These are phyloP conservation scores for Mediolabrus comicus DNA, from an alignment of 108 stramenopile genomes.

Conservation along the genomic window DNA sequence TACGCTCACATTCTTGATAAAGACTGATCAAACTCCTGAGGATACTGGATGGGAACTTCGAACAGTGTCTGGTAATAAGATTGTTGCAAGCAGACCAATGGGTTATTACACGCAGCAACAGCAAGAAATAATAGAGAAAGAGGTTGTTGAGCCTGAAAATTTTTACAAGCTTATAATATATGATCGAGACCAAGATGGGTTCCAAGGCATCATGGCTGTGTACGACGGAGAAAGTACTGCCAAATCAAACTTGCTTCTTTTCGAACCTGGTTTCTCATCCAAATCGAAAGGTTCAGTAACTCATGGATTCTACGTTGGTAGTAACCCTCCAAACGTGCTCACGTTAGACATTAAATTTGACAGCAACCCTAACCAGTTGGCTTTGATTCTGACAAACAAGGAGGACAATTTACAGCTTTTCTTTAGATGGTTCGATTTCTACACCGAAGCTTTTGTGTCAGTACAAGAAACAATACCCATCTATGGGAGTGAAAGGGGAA, in stretches of 20 bases:
- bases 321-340: conserved; percentile 8
- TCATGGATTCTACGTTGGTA: conserved; percentile 35
- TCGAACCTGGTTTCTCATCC: conserved; percentile 24
- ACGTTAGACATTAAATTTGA: conserved; percentile 30
- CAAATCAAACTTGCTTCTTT: conserved; percentile 6
- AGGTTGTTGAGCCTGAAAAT: conserved; percentile 22
- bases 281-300: conserved; percentile 2
- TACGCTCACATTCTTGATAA: conserved; percentile 21
- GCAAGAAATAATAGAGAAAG: conserved; percentile 14
- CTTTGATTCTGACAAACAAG: conserved; percentile 16
- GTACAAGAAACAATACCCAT: conserved; percentile 24
- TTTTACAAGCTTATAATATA: conserved; percentile 27
- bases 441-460: background rate
- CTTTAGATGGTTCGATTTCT: conserved; percentile 27
- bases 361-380: conserved; percentile 7
- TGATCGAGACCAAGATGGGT: conserved; percentile 26
- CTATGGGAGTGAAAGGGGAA: conserved; percentile 5
- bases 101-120: conserved; percentile 18
- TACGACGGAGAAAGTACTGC: conserved; percentile 10
- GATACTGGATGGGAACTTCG: conserved; percentile 28
- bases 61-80: conserved; percentile 3
- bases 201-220: conserved; percentile 22
- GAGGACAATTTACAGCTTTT: conserved; percentile 18
- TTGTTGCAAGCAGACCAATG: conserved; percentile 11
- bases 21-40: conserved; percentile 23